Evolutionary conservation across 139 green algal genomes (phyloP), one percentile per base, ranked within the genome.

Genomic region (Tetradesmus lagerheimii): DNA sequence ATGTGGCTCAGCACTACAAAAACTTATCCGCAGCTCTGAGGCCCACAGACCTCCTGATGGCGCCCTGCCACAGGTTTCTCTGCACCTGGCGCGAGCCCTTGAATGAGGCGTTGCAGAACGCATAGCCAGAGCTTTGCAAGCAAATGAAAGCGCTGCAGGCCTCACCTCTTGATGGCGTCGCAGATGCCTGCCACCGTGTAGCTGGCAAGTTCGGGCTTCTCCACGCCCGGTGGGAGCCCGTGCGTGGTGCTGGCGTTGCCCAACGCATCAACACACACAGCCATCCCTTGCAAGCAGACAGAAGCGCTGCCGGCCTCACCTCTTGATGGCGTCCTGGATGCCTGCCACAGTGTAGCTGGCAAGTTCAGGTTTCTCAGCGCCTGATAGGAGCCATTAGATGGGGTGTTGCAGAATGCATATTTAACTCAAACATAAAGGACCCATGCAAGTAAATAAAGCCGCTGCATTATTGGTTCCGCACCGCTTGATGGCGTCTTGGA

Each of bases 81-180:
- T 85, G 45, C 88, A 94, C 8, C 53, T 41, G 0, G 62, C 94
- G 95, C 89, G 96, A 89, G 25, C 79, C 91, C 78, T 93, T 87
- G 11, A 57, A 57, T 9, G 45, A 57, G 45, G 45, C 45, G 45
- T 57, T 57, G 11, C 45, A 57, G 11, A 57, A 57, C 45, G n/a
- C n/a, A n/a, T n/a, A 57, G n/a, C 12, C 27, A 77, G n/a, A 77
- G 16, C 29, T 29, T 29, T 34, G 27, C 0, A 29, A 77, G n/a
- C 8, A 77, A 31, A 34, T 3, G n/a, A 77, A 34, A 29, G 16
- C 35, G 2, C 12, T 5, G 0, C 25, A 83, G 15, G 29, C 25
- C 41, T 43, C 23, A 86, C 80, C 80, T 74, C 12, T 53, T 86
- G 12, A 86, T 75, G 23, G 80, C 80, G n/a, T 74, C 80, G 11